Evolutionary conservation across 176 grass and related monocot species (phyloP).

Genomic region (Carex littledalei): DNA sequence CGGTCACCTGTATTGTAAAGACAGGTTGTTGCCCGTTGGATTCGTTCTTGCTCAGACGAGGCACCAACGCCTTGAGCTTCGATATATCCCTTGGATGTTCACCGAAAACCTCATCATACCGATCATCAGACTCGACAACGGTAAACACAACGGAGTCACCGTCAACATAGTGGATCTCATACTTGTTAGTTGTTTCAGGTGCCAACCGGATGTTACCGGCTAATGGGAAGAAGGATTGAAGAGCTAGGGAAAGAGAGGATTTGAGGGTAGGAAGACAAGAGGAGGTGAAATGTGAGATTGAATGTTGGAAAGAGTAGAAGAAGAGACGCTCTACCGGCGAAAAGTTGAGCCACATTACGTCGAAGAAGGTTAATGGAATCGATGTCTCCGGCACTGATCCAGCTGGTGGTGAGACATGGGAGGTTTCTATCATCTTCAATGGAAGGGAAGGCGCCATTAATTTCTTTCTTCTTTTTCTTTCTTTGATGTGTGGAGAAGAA

Average conservation of each 20-base stretch:
- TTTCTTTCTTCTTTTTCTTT: not conserved
- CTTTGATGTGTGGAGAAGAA: not conserved
- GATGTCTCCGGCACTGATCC: not conserved
- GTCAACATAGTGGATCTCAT: slow-evolving; percentile 27
- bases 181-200: slow-evolving; percentile 4
- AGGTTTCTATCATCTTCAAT: slow-evolving; percentile 12
- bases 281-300: not conserved
- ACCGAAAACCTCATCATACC: slow-evolving; percentile 3
- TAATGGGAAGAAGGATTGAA: slow-evolving; percentile 31
- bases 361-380: slow-evolving; percentile 35
- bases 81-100: slow-evolving; percentile 19
- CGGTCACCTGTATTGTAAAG: slow-evolving; percentile 34
- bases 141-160: slow-evolving; percentile 24
- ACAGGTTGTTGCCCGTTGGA: not conserved
- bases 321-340: slow-evolving; percentile 31
- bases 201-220: slow-evolving; percentile 20
- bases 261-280: not conserved
- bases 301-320: slow-evolving; percentile 22
- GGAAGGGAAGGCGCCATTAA: not conserved
- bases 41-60: slow-evolving; percentile 13
- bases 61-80: slow-evolving; percentile 23
- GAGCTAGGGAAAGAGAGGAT: slow-evolving; percentile 21
- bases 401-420: not conserved
- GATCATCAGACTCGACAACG: slow-evolving; percentile 15
- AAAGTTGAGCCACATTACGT: slow-evolving; percentile 13